A percentile compares a stretch with the other conserved stretches of the same genome.
These are phyloP conservation scores for Solanum clarkiae DNA, from an alignment of 257 asterid species.

Conservation along the genomic window DNA sequence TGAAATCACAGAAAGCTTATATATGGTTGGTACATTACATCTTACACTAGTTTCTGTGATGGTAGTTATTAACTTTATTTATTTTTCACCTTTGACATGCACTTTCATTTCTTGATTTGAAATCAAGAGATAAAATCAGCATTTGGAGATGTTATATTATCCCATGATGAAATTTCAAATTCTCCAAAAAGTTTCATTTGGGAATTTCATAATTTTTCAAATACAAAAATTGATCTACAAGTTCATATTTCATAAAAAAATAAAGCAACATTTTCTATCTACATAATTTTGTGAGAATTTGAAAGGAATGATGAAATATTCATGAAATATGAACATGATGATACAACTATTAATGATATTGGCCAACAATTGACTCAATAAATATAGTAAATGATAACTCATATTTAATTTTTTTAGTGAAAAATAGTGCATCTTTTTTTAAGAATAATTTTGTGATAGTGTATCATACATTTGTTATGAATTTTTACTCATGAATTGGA, in stretches of 20 bases:
- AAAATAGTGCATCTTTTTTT: background rate
- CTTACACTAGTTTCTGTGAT: background rate
- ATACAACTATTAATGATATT: background rate
- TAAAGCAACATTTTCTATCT: background rate
- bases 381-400: too few relatives aligned
- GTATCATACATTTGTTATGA: background rate
- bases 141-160: background rate
- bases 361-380: background rate
- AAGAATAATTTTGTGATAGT: background rate
- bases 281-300: background rate
- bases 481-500: background rate
- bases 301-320: background rate
- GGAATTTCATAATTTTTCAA: background rate
- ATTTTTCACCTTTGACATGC: background rate
- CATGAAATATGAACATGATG: background rate
- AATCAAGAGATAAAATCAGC: background rate
- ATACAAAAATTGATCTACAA: background rate
- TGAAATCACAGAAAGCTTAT: background rate
- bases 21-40: background rate
- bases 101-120: background rate
- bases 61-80: background rate
- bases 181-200: background rate
- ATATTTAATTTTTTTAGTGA: background rate
- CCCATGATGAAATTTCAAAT: background rate
- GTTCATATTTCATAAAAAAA: background rate